A percentile compares a stretch with the other conserved stretches of the same genome.
These are phyloP conservation scores for Arthrobotrys entomopaga DNA, from an alignment of 2,329 filamentous ascomycete species.

Conservation along the genomic window DNA sequence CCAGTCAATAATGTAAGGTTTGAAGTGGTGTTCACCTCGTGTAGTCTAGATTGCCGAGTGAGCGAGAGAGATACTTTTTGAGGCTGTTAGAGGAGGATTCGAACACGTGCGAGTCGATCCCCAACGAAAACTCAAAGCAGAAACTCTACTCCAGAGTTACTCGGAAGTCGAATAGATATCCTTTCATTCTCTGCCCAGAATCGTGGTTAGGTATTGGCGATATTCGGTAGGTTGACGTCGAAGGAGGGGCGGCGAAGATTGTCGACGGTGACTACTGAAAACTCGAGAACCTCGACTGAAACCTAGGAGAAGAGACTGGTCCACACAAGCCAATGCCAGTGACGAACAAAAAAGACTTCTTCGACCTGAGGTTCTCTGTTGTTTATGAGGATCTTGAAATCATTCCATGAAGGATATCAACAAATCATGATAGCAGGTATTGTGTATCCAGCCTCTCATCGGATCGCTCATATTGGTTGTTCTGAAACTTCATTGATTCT, in stretches of 20 bases:
- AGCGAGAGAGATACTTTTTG: conserved; percentile 53
- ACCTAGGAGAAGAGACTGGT: conserved; percentile 20
- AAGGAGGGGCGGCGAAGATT: neutral
- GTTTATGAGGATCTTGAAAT: conserved; percentile 46
- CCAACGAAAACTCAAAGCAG: conserved; percentile 33
- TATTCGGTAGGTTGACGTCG: conserved; percentile 1
- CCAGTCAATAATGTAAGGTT: conserved; percentile 42
- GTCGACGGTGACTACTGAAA: conserved; percentile 33
- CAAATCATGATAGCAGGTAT: conserved; percentile 46
- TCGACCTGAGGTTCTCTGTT: conserved; percentile 32
- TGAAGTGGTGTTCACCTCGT: conserved; percentile 27
- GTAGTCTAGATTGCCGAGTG: conserved; percentile 48
- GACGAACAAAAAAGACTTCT: conserved; percentile 29
- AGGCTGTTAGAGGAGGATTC: conserved; percentile 49
- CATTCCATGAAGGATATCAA: conserved; percentile 40
- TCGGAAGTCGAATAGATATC: neutral
- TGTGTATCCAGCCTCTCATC: conserved; percentile 52
- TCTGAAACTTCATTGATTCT: conserved; percentile 53
- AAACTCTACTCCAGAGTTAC: conserved; percentile 15
- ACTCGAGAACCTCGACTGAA: conserved; percentile 6
- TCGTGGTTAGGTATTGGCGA: neutral
- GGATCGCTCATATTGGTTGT: conserved; percentile 46
- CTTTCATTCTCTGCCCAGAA: neutral
- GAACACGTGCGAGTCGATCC: conserved; percentile 1
- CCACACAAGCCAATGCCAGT: conserved; percentile 28